Percentiles rank a stretch among this genome's conserved stretches.
phyloP scores from a whole-genome alignment of 2,329 filamentous ascomycete species.

The Akanthomyces lecanii region DNA sequence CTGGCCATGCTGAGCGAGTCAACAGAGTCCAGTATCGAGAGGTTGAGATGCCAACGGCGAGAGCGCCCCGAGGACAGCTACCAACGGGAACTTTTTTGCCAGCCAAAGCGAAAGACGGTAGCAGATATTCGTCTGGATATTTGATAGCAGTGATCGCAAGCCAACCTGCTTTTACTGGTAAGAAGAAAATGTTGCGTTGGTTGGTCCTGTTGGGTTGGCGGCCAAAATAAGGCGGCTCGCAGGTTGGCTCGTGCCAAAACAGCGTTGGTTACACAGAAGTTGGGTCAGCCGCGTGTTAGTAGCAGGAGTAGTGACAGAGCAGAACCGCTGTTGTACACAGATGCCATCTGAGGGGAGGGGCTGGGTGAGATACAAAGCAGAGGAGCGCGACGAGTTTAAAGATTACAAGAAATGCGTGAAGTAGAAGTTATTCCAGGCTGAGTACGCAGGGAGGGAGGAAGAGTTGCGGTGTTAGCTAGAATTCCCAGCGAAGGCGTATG shows the following conservation, averaged over 20 bases:
- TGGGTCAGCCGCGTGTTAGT: constrained; percentile 16
- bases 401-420: constrained; percentile 2
- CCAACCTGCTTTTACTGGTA: not conserved
- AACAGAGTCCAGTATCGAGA: constrained; percentile 30
- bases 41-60: constrained; percentile 24
- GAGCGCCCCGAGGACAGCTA: constrained; percentile 10
- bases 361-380: not conserved
- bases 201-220: not conserved
- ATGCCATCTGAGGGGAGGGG: not conserved
- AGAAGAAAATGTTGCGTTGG: constrained; percentile 1
- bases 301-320: not conserved
- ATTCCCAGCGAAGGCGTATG: constrained; percentile 10
- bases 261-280: constrained; percentile 7
- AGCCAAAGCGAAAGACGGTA: not conserved
- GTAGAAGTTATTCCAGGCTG: not conserved
- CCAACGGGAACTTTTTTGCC: not conserved
- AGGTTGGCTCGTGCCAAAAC: constrained; percentile 10
- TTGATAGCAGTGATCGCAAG: not conserved
- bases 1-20: constrained; percentile 48
- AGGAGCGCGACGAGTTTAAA: not conserved
- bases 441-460: constrained; percentile 4
- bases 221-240: not conserved
- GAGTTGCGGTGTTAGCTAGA: constrained; percentile 9
- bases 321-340: not conserved
- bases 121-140: not conserved